phyloP scores from a whole-genome alignment of 2,329 filamentous ascomycete genomes.

The Capronia epimyces region DNA sequence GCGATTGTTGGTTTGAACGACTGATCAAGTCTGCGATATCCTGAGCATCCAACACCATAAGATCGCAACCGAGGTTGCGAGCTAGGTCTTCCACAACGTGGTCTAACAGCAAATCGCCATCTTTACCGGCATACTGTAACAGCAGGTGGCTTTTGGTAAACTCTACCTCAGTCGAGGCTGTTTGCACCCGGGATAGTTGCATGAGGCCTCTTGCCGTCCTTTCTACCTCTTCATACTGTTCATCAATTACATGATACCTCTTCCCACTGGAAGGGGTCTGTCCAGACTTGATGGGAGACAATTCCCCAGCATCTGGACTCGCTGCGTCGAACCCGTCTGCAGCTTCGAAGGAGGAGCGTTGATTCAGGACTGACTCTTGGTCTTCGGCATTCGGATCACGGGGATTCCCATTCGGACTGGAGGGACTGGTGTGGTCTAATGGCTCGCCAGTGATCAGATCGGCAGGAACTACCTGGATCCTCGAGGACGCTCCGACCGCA shows the following conservation, averaged over 20 bases:
- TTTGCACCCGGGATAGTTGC: constrained; percentile 16
- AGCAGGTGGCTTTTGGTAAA: constrained; percentile 52
- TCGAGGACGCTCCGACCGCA: constrained; percentile 7
- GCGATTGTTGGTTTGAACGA: constrained; percentile 11
- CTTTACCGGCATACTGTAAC: constrained; percentile 55
- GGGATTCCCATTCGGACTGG: constrained; percentile 5
- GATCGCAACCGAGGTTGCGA: constrained; percentile 46
- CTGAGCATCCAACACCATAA: constrained; percentile 43
- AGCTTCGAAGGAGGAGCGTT: not conserved
- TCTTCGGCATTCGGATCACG: constrained; percentile 2
- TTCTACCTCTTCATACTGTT: constrained; percentile 25
- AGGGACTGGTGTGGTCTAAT: constrained; percentile 6
- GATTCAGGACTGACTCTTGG: not conserved
- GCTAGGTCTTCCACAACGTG: constrained; percentile 60
- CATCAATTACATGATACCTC: constrained; percentile 23
- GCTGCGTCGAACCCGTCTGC: not conserved
- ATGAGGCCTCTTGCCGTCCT: constrained; percentile 26
- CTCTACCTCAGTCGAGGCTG: constrained; percentile 41
- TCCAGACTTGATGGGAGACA: not conserved
- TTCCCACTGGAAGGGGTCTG: not conserved
- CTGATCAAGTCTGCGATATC: constrained; percentile 43
- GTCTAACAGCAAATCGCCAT: constrained; percentile 52
- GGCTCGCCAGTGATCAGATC: constrained; percentile 18
- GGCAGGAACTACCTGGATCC: constrained; percentile 15
- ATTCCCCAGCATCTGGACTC: not conserved